Conservation (phyloP, 1,284 basidiomycete species). For the Ceratobasidium sp. region DNA sequence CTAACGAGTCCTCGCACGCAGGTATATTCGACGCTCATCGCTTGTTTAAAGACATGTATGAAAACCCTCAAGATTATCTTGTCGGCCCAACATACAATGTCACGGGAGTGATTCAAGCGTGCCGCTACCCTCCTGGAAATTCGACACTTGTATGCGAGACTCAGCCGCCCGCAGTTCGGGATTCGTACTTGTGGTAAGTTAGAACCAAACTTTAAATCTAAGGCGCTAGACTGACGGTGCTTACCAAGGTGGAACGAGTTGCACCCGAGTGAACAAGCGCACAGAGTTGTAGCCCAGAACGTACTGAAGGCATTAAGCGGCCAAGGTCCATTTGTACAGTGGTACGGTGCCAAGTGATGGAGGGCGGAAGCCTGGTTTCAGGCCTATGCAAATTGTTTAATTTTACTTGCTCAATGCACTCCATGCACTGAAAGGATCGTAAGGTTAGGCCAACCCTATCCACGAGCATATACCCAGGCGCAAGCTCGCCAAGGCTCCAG, state of each 20-base stretch:
- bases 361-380: not conserved
- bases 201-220: not conserved
- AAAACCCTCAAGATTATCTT: conserved; percentile 31
- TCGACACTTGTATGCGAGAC: conserved; percentile 17
- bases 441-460: no score
- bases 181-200: conserved; percentile 41
- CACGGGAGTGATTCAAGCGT: conserved; percentile 26
- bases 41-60: conserved; percentile 40
- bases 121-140: conserved; percentile 27
- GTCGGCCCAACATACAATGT: conserved; percentile 37
- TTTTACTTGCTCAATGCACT: no score
- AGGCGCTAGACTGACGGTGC: not conserved
- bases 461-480: no score
- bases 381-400: not conserved
- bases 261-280: conserved; percentile 24
- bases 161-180: conserved; percentile 20
- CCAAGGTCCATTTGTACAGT: conserved; percentile 36
- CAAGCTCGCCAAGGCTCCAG: no score
- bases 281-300: conserved; percentile 25
- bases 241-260: conserved; percentile 34
- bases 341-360: conserved; percentile 39
- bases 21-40: not conserved
- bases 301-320: conserved; percentile 18
- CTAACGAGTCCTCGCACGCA: no score
- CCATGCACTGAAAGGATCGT: no score